Percentiles rank a stretch among this genome's conserved stretches.
These are phyloP conservation scores for Populus trichocarpa DNA, from an alignment of 441 rosid species.

Conservation along the genomic window DNA sequence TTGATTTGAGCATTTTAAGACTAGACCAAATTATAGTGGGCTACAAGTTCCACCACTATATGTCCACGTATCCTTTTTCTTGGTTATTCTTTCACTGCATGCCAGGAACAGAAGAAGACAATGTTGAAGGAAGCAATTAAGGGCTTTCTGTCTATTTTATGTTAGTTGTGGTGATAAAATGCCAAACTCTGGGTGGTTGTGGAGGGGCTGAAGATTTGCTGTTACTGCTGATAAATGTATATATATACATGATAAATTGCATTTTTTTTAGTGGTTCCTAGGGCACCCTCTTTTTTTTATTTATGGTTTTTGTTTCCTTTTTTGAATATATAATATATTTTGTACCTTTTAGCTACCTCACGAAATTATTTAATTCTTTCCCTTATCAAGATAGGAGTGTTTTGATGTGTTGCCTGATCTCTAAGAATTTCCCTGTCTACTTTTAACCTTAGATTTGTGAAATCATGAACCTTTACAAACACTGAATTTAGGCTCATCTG, in stretches of 20 bases:
- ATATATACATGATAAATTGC: slow-evolving; percentile 10
- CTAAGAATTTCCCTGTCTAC: too few relatives aligned
- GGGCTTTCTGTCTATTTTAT: slow-evolving; percentile 5
- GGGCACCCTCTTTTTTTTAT: neutral
- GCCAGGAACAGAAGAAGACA: slow-evolving; percentile 16
- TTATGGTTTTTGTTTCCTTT: neutral
- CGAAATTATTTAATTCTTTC: neutral
- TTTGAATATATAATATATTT: neutral
- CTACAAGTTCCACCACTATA: neutral
- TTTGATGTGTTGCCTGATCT: too few relatives aligned
- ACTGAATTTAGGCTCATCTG: neutral
- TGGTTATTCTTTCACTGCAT: slow-evolving; percentile 11
- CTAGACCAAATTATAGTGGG: neutral
- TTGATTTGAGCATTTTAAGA: slow-evolving; percentile 27
- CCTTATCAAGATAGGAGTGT: neutral
- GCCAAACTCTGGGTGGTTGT: neutral
- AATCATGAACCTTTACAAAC: neutral
- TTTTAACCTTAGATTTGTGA: too few relatives aligned
- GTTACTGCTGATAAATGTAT: neutral
- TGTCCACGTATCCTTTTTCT: neutral
- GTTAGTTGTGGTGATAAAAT: neutral
- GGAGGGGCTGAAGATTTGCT: slow-evolving; percentile 5
- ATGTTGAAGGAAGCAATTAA: slow-evolving; percentile 4
- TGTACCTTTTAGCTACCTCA: neutral
- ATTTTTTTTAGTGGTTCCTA: neutral